A percentile compares a stretch with the other conserved stretches of the same genome.
Conservation (phyloP, 441 rosid species). For the Adansonia madagascariensis region DNA sequence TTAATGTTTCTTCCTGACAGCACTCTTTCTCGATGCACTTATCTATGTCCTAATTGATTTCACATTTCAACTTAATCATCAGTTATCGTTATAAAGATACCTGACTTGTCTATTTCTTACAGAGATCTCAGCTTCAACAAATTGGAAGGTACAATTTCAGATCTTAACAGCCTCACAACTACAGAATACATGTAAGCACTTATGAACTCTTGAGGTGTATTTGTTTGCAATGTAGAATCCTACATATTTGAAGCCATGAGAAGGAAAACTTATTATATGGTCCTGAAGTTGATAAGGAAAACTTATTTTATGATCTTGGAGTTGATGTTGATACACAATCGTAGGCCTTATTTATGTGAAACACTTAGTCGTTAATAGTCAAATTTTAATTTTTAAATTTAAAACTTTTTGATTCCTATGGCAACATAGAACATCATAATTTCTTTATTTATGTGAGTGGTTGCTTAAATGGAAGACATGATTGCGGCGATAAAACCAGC, state of each 20-base stretch:
- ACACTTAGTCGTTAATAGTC: neutral
- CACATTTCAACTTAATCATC: conserved; percentile 9
- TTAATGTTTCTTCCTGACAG: neutral
- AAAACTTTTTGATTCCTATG: neutral
- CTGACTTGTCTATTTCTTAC: conserved; percentile 12
- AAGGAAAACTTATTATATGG: neutral
- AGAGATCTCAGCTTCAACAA: conserved; percentile 56
- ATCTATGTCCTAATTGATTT: conserved; percentile 2
- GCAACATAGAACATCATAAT: neutral
- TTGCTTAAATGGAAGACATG: neutral
- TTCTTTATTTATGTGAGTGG: neutral
- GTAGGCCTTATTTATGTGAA: neutral
- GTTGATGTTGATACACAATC: neutral
- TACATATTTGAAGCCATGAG: neutral
- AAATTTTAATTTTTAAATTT: neutral
- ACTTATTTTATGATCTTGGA: neutral
- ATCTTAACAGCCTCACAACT: conserved; percentile 25
- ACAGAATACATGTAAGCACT: conserved; percentile 38
- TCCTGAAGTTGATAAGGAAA: neutral
- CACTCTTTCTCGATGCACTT: neutral
- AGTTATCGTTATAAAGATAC: neutral
- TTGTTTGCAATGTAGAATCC: neutral
- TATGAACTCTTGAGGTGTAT: conserved; percentile 11
- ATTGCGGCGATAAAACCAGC: neutral
- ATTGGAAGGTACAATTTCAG: conserved; percentile 38